Percentiles rank a stretch among this genome's conserved stretches.
These are phyloP conservation scores for Diplosphaera chodatii DNA, from an alignment of 139 green algal genomes.

Conservation along the genomic window DNA sequence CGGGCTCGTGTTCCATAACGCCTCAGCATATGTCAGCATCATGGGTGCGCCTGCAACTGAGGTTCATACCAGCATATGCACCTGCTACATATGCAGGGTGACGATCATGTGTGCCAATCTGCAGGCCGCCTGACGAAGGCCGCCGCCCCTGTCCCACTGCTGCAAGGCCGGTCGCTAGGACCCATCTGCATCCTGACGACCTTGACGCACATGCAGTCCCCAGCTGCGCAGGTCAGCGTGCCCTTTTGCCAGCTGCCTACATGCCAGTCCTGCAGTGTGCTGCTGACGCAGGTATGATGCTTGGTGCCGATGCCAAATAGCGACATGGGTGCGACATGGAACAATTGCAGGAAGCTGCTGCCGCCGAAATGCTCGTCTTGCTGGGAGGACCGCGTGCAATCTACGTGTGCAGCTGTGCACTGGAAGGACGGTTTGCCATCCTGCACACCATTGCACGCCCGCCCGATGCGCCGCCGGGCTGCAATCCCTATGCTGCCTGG, in stretches of 20 bases:
- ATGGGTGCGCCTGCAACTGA: slow-evolving; percentile 7
- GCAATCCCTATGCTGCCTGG: slow-evolving; percentile 12
- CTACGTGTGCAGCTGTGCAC: neutral
- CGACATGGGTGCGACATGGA: too few species aligned
- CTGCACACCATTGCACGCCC: slow-evolving; percentile 14
- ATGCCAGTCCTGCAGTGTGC: too few species aligned
- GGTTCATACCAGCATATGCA: too few species aligned
- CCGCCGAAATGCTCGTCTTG: slow-evolving; percentile 3
- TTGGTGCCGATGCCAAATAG: too few species aligned
- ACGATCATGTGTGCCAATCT: neutral
- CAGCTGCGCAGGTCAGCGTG: neutral
- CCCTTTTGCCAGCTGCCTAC: too few species aligned
- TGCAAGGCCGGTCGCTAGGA: slow-evolving; percentile 14
- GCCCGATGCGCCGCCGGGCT: neutral
- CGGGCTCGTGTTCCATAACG: slow-evolving; percentile 18
- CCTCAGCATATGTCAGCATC: slow-evolving; percentile 20
- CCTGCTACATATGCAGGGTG: too few species aligned
- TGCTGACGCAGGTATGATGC: too few species aligned
- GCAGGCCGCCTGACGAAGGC: slow-evolving; percentile 15
- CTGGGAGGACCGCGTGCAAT: neutral
- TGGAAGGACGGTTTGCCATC: slow-evolving; percentile 12
- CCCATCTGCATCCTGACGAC: slow-evolving; percentile 5
- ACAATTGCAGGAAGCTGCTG: neutral
- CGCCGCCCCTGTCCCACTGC: slow-evolving; percentile 7
- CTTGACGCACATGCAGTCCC: neutral